Conservation (phyloP, 1,284 basidiomycete genomes). For the Sphaerobolus stellatus region DNA sequence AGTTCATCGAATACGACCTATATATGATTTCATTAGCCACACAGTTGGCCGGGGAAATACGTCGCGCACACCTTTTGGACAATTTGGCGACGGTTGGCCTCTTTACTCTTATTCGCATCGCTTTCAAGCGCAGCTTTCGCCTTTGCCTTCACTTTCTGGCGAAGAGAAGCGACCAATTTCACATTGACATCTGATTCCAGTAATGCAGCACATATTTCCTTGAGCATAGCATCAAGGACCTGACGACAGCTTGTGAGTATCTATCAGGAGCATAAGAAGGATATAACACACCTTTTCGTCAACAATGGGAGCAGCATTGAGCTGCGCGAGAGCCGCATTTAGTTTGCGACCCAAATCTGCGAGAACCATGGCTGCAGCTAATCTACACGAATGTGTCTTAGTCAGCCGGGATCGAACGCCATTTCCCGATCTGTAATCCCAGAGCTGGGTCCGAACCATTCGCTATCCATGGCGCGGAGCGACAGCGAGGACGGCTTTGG, state of each 20-base stretch:
- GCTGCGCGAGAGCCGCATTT: constrained; percentile 89
- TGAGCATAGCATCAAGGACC: constrained; percentile 93
- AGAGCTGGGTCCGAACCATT: not conserved
- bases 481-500: constrained; percentile 64
- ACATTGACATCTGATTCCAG: constrained; percentile 99
- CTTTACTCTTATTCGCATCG: constrained; percentile 73
- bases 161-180: constrained; percentile 85
- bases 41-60: not conserved
- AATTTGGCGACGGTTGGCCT: constrained; percentile 79
- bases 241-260: constrained; percentile 29
- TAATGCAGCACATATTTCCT: constrained; percentile 92
- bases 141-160: constrained; percentile 88
- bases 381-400: not conserved
- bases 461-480: constrained; percentile 48
- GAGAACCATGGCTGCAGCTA: constrained; percentile 75
- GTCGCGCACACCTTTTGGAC: constrained; percentile 77
- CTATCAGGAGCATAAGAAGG: constrained; percentile 13
- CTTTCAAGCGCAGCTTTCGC: constrained; percentile 76
- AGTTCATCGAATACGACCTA: constrained; percentile 98
- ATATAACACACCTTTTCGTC: constrained; percentile 75
- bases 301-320: constrained; percentile 81
- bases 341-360: constrained; percentile 94
- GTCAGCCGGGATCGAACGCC: not conserved
- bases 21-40: not conserved
- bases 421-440: not conserved